phyloP scores from a whole-genome alignment of 2,329 filamentous ascomycete species.

The Cryoendolithus antarcticus region DNA sequence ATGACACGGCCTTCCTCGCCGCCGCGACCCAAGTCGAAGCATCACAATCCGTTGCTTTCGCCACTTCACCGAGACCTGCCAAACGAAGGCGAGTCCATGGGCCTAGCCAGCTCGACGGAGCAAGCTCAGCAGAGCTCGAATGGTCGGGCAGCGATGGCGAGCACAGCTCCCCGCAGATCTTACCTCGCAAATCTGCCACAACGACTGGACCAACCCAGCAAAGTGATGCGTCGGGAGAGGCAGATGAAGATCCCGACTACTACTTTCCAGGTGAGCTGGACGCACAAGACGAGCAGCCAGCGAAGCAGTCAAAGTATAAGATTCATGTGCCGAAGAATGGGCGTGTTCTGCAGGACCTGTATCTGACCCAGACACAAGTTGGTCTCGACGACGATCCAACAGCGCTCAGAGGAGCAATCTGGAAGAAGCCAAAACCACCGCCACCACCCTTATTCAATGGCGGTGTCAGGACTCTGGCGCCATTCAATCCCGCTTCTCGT shows the following conservation, averaged over 20 bases:
- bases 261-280: slow-evolving; percentile 17
- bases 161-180: no score
- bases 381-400: slow-evolving; percentile 29
- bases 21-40: slow-evolving; percentile 20
- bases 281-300: slow-evolving; percentile 7
- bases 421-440: slow-evolving; percentile 28
- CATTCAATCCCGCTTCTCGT: no score
- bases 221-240: slow-evolving; percentile 4
- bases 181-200: slow-evolving; percentile 6
- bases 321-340: slow-evolving; percentile 31
- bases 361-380: slow-evolving; percentile 32
- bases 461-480: no score
- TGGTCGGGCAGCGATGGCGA: slow-evolving; percentile 12
- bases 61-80: slow-evolving; percentile 19
- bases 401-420: slow-evolving; percentile 35
- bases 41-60: slow-evolving; percentile 18
- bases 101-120: slow-evolving; percentile 13
- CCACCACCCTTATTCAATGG: slow-evolving; percentile 11
- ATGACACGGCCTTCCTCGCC: slow-evolving; percentile 21
- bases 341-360: slow-evolving; percentile 28
- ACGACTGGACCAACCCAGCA: slow-evolving; percentile 2
- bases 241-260: slow-evolving; percentile 10
- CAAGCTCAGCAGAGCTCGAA: slow-evolving; percentile 8
- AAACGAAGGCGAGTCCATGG: slow-evolving; percentile 18
- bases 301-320: slow-evolving; percentile 28